A percentile compares a stretch with the other conserved stretches of the same genome.
These are phyloP conservation scores for Ogataea glucozyma DNA, from an alignment of 805 yeast genomes.

Conservation along the genomic window DNA sequence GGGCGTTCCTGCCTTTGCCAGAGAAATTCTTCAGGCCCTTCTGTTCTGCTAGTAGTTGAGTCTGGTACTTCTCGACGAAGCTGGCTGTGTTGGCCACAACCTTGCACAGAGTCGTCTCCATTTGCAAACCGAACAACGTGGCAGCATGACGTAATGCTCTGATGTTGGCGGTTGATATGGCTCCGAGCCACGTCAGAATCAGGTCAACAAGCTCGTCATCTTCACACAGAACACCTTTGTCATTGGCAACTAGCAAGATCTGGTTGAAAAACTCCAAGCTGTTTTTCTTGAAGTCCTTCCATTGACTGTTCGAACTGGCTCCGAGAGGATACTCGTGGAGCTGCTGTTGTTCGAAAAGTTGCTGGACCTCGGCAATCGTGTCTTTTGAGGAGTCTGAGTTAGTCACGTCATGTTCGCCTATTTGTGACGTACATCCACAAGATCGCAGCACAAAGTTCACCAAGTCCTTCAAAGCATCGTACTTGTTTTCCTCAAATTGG, in stretches of 20 bases:
- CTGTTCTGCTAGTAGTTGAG: constrained; percentile 40
- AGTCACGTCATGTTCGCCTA: constrained; percentile 73
- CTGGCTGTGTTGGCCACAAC: constrained; percentile 41
- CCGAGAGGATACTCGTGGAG: constrained; percentile 68
- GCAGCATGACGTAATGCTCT: constrained; percentile 73
- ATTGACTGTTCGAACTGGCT: constrained; percentile 36
- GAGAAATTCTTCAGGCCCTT: constrained; percentile 25
- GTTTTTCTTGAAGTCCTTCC: constrained; percentile 53
- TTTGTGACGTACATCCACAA: constrained; percentile 68
- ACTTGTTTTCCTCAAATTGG: constrained; percentile 44
- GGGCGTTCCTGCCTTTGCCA: constrained; percentile 34
- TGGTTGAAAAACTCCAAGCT: constrained; percentile 56
- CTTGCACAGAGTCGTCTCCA: constrained; percentile 62
- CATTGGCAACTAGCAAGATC: constrained; percentile 55
- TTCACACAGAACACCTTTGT: constrained; percentile 58
- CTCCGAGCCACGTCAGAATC: constrained; percentile 71
- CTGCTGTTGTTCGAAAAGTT: constrained; percentile 58
- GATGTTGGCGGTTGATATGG: constrained; percentile 66
- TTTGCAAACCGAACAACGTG: constrained; percentile 55
- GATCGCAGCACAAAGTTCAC: constrained; percentile 68
- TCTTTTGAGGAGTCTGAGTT: constrained; percentile 56
- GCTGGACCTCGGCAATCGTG: constrained; percentile 72
- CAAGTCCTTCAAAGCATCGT: constrained; percentile 56
- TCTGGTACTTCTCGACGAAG: constrained; percentile 44
- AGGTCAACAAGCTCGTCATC: constrained; percentile 49